Evolutionary conservation across 2,329 filamentous ascomycete genomes (phyloP).

Genomic region (Didymella segeticola): DNA sequence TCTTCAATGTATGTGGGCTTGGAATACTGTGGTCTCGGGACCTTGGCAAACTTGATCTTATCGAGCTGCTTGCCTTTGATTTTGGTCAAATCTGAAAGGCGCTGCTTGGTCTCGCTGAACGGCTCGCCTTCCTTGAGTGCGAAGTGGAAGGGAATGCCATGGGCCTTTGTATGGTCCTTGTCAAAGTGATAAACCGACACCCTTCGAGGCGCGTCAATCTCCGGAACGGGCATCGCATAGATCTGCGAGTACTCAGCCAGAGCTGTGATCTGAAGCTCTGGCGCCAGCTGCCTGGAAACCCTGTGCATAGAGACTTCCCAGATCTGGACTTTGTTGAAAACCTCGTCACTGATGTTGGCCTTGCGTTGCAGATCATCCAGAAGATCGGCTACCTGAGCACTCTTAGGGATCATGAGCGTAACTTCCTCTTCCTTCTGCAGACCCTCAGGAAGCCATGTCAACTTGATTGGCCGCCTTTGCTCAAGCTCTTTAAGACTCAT

Average conservation of each 20-base stretch:
- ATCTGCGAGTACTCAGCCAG: constrained; percentile 86
- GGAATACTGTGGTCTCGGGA: constrained; percentile 70
- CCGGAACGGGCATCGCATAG: constrained; percentile 80
- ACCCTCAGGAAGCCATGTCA: constrained; percentile 87
- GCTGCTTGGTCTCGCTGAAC: constrained; percentile 91
- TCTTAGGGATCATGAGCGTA: constrained; percentile 88
- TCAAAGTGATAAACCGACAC: constrained; percentile 93
- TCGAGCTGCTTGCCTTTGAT: constrained; percentile 98
- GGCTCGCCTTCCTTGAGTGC: constrained; percentile 82
- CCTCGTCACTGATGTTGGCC: constrained; percentile 77
- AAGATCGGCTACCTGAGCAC: constrained; percentile 79
- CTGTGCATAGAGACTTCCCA: constrained; percentile 85
- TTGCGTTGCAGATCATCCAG: constrained; percentile 80
- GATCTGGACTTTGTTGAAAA: constrained; percentile 74
- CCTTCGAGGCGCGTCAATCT: constrained; percentile 69
- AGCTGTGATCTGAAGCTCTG: constrained; percentile 75
- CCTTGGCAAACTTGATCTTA: constrained; percentile 94
- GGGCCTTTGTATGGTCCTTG: constrained; percentile 80
- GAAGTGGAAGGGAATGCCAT: constrained; percentile 92
- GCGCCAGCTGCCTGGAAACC: constrained; percentile 77
- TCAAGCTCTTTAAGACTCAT: constrained; percentile 94
- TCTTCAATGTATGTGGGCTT: constrained; percentile 78
- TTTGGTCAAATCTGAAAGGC: constrained; percentile 89
- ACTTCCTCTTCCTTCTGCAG: constrained; percentile 87
- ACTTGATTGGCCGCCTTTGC: constrained; percentile 84